Conservation (phyloP, 306 rosid species). For the Prunus mira region DNA sequence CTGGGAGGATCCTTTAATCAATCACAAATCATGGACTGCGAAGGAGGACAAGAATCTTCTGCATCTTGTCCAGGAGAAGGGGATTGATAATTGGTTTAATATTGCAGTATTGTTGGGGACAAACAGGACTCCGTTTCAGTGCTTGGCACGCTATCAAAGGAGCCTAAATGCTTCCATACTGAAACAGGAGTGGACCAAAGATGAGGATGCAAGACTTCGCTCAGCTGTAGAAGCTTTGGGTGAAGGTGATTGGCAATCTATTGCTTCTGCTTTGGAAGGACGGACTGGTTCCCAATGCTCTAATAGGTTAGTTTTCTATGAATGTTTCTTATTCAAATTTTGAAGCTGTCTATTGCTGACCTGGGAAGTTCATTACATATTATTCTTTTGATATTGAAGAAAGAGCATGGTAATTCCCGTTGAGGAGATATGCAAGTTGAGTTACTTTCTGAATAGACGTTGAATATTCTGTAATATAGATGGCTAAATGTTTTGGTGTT, state of each 20-base stretch:
- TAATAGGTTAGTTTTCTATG: conserved; percentile 66
- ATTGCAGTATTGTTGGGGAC: conserved; percentile 65
- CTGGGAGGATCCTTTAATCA: conserved; percentile 88
- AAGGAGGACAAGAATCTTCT: conserved; percentile 76
- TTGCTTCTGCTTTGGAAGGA: conserved; percentile 82
- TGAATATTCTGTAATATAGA: background rate
- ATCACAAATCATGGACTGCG: conserved; percentile 56
- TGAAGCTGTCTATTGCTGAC: background rate
- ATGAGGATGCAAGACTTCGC: conserved; percentile 78
- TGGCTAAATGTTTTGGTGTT: background rate
- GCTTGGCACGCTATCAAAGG: conserved; percentile 88
- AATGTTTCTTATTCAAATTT: background rate
- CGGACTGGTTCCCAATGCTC: conserved; percentile 95
- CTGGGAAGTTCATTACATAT: background rate
- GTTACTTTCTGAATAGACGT: background rate
- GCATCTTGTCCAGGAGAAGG: conserved; percentile 53
- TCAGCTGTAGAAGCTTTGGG: conserved; percentile 67
- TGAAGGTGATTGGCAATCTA: conserved; percentile 70
- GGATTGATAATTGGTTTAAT: conserved; percentile 73
- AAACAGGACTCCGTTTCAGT: conserved; percentile 89
- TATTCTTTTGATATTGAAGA: background rate
- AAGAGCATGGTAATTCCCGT: background rate
- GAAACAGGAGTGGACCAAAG: conserved; percentile 89
- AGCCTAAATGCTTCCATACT: conserved; percentile 82
- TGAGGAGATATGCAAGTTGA: background rate